Percentiles rank a stretch among this genome's conserved stretches.
phyloP scores from a whole-genome alignment of 768 basidiomycete species.

The Lactifluus pinguis region DNA sequence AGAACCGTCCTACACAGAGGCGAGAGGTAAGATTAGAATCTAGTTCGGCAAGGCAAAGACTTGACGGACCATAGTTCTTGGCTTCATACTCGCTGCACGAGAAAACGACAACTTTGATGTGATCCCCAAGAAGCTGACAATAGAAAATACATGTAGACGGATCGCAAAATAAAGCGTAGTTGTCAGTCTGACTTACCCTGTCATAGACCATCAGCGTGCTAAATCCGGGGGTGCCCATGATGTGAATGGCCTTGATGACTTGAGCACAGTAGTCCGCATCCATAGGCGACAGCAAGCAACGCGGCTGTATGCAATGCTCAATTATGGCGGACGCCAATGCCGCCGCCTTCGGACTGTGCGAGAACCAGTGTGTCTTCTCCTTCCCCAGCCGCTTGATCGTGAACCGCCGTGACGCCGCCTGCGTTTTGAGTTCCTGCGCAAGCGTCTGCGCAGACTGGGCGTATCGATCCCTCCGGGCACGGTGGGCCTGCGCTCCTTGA shows the following conservation, averaged over 20 bases:
- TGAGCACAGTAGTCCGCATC: constrained; percentile 93
- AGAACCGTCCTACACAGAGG: constrained; percentile 62
- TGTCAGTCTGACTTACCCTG: constrained; percentile 37
- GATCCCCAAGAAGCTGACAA: constrained; percentile 72
- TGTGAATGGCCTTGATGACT: constrained; percentile 82
- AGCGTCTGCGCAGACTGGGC: constrained; percentile 50
- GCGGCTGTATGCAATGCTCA: constrained; percentile 89
- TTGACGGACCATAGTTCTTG: constrained; percentile 72
- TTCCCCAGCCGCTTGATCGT: constrained; percentile 68
- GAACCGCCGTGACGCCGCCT: constrained; percentile 59
- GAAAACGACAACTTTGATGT: constrained; percentile 77
- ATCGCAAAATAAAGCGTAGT: not conserved
- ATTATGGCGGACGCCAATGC: constrained; percentile 56
- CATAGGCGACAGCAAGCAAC: constrained; percentile 89
- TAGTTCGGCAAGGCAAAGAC: not conserved
- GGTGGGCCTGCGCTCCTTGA: constrained; percentile 46
- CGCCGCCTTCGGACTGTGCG: constrained; percentile 43
- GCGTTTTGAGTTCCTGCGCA: constrained; percentile 65
- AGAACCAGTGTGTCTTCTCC: constrained; percentile 81
- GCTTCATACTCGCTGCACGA: constrained; percentile 96
- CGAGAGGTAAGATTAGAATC: not conserved
- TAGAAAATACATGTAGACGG: not conserved
- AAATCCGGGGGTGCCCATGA: constrained; percentile 83
- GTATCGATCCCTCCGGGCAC: constrained; percentile 56
- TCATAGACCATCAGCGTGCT: constrained; percentile 80